These are phyloP conservation scores for Beauveria bassiana DNA, from an alignment of 2,329 filamentous ascomycete genomes.

Conservation along the genomic window DNA sequence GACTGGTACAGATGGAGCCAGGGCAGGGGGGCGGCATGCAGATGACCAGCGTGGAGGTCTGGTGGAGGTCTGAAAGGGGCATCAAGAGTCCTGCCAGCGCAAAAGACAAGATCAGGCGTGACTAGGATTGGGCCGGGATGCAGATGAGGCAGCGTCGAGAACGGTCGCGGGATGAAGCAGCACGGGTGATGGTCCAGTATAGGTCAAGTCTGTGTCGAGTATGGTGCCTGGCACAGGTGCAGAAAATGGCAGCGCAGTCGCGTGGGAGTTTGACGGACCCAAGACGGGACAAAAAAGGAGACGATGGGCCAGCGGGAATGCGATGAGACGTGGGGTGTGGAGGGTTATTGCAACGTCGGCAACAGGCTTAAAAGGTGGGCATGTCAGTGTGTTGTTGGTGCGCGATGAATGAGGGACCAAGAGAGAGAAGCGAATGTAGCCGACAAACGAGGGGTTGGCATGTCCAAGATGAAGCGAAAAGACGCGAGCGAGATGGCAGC, in stretches of 20 bases:
- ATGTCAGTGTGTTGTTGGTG: constrained; percentile 30
- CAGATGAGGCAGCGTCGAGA: neutral
- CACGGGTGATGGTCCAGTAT: neutral
- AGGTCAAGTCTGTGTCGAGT: neutral
- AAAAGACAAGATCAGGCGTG: constrained; percentile 1
- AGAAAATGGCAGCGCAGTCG: neutral
- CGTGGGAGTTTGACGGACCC: neutral
- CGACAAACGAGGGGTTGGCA: neutral
- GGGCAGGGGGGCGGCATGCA: neutral
- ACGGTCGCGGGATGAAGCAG: neutral
- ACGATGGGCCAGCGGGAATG: neutral
- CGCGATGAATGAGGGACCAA: neutral
- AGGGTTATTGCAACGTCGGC: constrained; percentile 4
- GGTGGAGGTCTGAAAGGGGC: neutral
- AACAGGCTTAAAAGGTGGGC: constrained; percentile 45
- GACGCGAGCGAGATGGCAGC: neutral
- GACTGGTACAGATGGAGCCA: neutral
- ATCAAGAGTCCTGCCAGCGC: neutral
- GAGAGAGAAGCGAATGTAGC: neutral
- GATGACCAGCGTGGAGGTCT: constrained; percentile 1
- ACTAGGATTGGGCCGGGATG: neutral
- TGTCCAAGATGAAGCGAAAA: neutral
- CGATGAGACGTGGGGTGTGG: constrained; percentile 4
- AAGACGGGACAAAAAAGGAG: neutral
- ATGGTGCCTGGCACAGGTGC: neutral